Evolutionary conservation across 1,139 yeast genomes (phyloP).

Genomic region (Pneumocystis jirovecii): DNA sequence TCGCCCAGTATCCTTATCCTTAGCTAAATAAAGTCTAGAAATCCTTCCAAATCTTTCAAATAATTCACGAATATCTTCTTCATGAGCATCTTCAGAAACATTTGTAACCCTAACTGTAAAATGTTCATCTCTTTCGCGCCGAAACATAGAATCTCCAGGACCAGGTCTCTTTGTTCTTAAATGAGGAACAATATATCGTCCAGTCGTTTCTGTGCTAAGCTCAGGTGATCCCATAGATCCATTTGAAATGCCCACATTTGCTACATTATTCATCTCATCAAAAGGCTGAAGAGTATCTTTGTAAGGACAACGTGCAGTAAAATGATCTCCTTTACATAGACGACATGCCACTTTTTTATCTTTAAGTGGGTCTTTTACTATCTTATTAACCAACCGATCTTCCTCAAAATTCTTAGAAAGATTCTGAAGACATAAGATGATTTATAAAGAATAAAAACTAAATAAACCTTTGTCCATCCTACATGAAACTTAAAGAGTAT

Average conservation of each 20-base stretch:
- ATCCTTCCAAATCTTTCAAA: slow-evolving; percentile 54
- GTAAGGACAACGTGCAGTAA: slow-evolving; percentile 90
- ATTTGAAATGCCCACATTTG: slow-evolving; percentile 27
- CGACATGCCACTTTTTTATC: slow-evolving; percentile 64
- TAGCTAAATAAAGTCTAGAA: slow-evolving; percentile 69
- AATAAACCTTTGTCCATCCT: slow-evolving; percentile 14
- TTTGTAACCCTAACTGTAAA: slow-evolving; percentile 85
- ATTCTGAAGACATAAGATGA: slow-evolving; percentile 20
- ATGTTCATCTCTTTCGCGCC: slow-evolving; percentile 51
- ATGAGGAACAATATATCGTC: slow-evolving; percentile 67
- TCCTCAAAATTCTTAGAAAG: slow-evolving; percentile 18
- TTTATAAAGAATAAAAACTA: slow-evolving; percentile 9
- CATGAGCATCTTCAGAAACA: slow-evolving; percentile 73
- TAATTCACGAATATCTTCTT: slow-evolving; percentile 61
- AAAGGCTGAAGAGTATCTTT: slow-evolving; percentile 68
- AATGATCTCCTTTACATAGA: slow-evolving; percentile 87
- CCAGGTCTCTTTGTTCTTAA: slow-evolving; percentile 37
- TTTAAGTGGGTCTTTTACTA: slow-evolving; percentile 47
- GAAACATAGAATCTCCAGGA: slow-evolving; percentile 28
- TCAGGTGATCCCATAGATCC: slow-evolving; percentile 25
- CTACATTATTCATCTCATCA: slow-evolving; percentile 25
- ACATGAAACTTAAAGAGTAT: slow-evolving; percentile 28
- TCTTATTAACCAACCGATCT: slow-evolving; percentile 49
- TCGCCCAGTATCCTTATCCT: slow-evolving; percentile 86
- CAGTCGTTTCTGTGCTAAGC: slow-evolving; percentile 20